Base-by-base conservation (phyloP, 768 basidiomycete genomes). In the Mycena chlorophos region DNA sequence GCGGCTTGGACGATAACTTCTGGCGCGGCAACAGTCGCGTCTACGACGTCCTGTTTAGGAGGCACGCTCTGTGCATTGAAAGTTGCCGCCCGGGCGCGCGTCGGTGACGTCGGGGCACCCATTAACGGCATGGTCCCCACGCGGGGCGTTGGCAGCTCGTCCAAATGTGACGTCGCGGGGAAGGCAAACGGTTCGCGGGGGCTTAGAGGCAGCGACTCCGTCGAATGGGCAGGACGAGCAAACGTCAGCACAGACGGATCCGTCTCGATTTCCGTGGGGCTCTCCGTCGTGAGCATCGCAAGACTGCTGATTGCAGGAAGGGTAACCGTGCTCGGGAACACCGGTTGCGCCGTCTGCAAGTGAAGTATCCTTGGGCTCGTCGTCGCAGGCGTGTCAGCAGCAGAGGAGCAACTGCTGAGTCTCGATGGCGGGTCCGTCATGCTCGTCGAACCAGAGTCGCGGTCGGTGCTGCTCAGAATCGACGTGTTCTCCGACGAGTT, bases 201-300 rank as follows among this genome's bases (percentile, higher is more conserved):
- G 38, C 53, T 63, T 22, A 68, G 49, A 3, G 80, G 81, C 10
- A 89, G 73, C 56, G 83, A 84, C 73, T 91, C 89, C 5, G 91
- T 92, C 13, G 87, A 89, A 49, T 82, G 78, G 12, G 80, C 85
- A 16, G 93, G 89, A 46, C 92, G 81, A 22, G 85, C 88, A 69
- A 94, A 86, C 17, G 75, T 76, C 62, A 88, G 73, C 31, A 94
- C 92, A 16, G 87, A 88, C 5, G 84, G 84, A 65, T 91, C 88
- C 79, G 86, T 82, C 65, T 88, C 78, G 16, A 65, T 80, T 64
- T 88, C 77, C 20, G 66, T 58, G 2, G 79, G 77, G 54, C 79
- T 81, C 28, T 78, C 75, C n/a, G 70, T 69, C 5, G 64, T 65
- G 37, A 67, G 69, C 53, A 64, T 58, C 5, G 51, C 38, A 55